These are phyloP conservation scores for Corylus heterophylla DNA, from an alignment of 306 rosid genomes.

Conservation along the genomic window DNA sequence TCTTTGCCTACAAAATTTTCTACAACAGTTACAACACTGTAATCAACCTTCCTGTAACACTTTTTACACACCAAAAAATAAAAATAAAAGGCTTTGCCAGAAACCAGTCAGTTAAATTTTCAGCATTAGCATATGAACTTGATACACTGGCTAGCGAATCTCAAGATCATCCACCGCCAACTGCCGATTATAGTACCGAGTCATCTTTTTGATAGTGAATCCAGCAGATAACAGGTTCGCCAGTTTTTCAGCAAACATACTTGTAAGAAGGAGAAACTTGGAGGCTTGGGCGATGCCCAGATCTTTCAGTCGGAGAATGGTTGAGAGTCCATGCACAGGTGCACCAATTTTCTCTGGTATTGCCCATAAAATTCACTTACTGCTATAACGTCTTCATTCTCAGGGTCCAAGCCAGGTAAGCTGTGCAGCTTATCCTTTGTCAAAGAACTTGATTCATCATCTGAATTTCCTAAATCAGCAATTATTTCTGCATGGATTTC, in stretches of 20 bases:
- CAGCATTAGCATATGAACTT: conserved; percentile 16
- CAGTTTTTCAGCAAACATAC: neutral
- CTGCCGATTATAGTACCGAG: conserved; percentile 7
- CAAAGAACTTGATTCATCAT: conserved; percentile 57
- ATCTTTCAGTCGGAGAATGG: conserved; percentile 62
- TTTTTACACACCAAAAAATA: neutral
- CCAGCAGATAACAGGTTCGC: conserved; percentile 15
- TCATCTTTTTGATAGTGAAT: conserved; percentile 5
- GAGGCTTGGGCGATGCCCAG: conserved; percentile 8
- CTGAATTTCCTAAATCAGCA: conserved; percentile 45
- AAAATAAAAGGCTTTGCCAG: neutral
- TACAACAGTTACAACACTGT: conserved; percentile 27
- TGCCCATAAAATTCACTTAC: conserved; percentile 78
- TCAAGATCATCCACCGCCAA: conserved; percentile 15
- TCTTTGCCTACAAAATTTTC: conserved; percentile 35
- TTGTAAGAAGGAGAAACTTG: conserved; percentile 13
- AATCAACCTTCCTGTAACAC: conserved; percentile 11
- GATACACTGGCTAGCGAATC: conserved; percentile 17
- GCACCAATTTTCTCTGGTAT: conserved; percentile 88
- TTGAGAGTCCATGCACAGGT: conserved; percentile 89
- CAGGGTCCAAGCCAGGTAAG: conserved; percentile 72
- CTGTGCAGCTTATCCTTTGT: conserved; percentile 42
- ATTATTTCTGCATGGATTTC: conserved; percentile 68
- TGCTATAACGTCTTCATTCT: conserved; percentile 77
- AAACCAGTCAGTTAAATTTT: conserved; percentile 16